phyloP scores from a whole-genome alignment of 2,329 filamentous ascomycete species.

The Sporothrix protearum region DNA sequence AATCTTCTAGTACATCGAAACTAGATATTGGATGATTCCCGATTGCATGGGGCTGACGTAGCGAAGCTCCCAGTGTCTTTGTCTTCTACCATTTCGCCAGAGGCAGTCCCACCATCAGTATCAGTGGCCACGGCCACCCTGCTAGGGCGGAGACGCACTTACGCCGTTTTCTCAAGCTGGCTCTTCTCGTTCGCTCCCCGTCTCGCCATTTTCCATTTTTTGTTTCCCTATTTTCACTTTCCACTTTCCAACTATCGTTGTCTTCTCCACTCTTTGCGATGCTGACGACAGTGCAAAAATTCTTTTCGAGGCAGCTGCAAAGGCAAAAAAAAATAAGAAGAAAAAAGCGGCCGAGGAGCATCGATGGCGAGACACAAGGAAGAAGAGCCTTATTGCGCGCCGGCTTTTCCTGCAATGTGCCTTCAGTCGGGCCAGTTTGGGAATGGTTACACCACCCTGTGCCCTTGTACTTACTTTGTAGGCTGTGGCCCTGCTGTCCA shows the following conservation, averaged over 20 bases:
- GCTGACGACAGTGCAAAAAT: not conserved
- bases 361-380: constrained; percentile 3
- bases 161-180: not conserved
- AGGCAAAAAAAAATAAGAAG: not conserved
- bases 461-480: too few relatives aligned
- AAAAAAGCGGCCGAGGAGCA: not conserved
- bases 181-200: not conserved
- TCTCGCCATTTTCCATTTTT: not conserved
- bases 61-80: not conserved
- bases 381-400: not conserved
- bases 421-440: not conserved
- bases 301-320: not conserved
- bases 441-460: not conserved
- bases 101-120: not conserved
- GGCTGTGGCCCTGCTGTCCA: not conserved
- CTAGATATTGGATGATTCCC: not conserved
- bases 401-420: not conserved
- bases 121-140: not conserved
- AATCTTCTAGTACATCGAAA: not conserved
- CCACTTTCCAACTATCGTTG: not conserved
- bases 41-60: not conserved
- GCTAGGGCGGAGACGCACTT: not conserved
- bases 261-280: not conserved
- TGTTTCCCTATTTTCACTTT: not conserved
- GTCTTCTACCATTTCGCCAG: not conserved